Conservation (phyloP, 1,284 basidiomycete species). For the Puccinia coronata region DNA sequence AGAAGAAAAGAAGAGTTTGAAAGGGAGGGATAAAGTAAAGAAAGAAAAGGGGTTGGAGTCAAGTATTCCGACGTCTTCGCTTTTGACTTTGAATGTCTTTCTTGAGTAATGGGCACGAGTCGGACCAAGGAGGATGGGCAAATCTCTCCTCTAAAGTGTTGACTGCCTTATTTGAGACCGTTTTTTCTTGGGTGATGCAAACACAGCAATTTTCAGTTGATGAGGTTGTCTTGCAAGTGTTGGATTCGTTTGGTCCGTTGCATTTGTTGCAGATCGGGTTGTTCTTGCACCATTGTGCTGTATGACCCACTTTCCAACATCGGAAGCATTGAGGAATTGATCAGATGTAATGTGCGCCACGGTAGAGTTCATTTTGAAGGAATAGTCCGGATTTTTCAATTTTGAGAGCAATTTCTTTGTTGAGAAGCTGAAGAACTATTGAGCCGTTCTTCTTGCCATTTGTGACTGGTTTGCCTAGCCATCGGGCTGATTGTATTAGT, state of each 20-base stretch:
- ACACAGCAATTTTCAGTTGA: background rate
- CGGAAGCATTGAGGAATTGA: slow-evolving; percentile 1
- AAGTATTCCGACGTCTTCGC: background rate
- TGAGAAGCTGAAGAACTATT: background rate
- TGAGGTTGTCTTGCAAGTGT: background rate
- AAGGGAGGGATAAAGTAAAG: background rate
- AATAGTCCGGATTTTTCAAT: background rate
- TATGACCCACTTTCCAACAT: background rate
- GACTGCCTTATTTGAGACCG: background rate
- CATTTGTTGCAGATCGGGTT: background rate
- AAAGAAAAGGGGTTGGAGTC: background rate
- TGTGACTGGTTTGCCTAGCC: background rate
- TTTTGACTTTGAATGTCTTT: background rate
- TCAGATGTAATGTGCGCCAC: background rate
- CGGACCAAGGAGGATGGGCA: background rate
- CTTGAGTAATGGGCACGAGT: background rate
- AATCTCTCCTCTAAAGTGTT: background rate
- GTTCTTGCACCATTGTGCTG: background rate
- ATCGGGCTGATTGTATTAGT: background rate
- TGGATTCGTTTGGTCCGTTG: background rate
- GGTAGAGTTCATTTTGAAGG: background rate
- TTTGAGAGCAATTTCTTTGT: background rate
- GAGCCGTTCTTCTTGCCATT: background rate
- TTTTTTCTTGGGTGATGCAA: background rate
- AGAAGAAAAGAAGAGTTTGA: no score